A percentile compares a stretch with the other conserved stretches of the same genome.
phyloP scores from a whole-genome alignment of 75 land plant genomes.

The Cupressus sempervirens region DNA sequence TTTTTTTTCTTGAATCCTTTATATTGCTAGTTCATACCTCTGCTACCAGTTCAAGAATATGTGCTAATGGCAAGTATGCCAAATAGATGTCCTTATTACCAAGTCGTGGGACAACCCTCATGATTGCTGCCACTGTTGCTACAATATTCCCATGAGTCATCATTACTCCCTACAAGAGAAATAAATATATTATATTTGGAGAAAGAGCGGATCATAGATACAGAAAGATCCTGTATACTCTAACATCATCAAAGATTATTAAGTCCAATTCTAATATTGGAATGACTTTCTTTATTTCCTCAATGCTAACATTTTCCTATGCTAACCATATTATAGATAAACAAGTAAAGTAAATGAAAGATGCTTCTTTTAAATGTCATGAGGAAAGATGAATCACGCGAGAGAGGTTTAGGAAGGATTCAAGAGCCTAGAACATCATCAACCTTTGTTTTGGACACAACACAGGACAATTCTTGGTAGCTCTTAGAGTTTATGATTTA shows the following conservation, averaged over 20 bases:
- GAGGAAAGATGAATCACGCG: background rate
- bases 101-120: constrained; percentile 51
- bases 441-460: background rate
- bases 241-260: background rate
- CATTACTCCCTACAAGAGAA: constrained; percentile 64
- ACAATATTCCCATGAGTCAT: constrained; percentile 87
- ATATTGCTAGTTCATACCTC: constrained; percentile 42
- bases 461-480: background rate
- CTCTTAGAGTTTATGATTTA: background rate
- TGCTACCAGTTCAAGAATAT: constrained; percentile 82
- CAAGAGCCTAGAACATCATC: background rate
- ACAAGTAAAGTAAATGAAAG: background rate
- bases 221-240: background rate
- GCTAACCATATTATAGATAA: background rate
- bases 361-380: background rate
- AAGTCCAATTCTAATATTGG: background rate
- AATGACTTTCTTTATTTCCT: background rate
- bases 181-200: background rate
- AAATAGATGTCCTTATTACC: constrained; percentile 51
- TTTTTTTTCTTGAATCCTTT: background rate
- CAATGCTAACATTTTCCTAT: background rate
- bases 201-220: background rate
- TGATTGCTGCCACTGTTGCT: constrained; percentile 72
- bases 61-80: constrained; percentile 90
- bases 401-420: background rate